phyloP scores from a whole-genome alignment of 768 basidiomycete species.

The Suillus bovinus region DNA sequence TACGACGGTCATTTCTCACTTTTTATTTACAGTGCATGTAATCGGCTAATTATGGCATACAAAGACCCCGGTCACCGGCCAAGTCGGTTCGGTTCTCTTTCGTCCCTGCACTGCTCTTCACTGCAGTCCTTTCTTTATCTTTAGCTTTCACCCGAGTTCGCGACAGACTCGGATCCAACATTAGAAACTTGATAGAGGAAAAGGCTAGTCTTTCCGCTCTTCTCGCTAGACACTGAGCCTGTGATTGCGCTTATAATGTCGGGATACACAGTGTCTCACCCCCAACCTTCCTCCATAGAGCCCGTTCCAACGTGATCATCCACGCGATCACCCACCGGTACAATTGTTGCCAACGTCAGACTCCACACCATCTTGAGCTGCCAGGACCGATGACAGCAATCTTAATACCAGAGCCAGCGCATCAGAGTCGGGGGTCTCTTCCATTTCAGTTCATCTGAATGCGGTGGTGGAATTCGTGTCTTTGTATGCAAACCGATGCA shows the following conservation, averaged over 20 bases:
- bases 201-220: neutral
- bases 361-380: neutral
- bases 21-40: constrained; percentile 20
- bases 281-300: too few species aligned
- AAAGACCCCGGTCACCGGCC: constrained; percentile 27
- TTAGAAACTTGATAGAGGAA: neutral
- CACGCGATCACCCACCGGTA: too few species aligned
- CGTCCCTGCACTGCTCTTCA: neutral
- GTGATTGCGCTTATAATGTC: too few species aligned
- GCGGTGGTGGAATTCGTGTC: neutral
- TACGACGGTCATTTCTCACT: constrained; percentile 27
- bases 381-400: too few species aligned
- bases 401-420: neutral
- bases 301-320: neutral
- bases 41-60: constrained; percentile 22
- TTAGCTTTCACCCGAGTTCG: neutral
- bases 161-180: neutral
- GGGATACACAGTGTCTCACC: too few species aligned
- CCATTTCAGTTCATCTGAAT: neutral
- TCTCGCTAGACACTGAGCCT: neutral
- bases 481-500: neutral
- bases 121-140: neutral
- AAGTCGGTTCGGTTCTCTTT: constrained; percentile 1
- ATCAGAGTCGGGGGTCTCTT: neutral
- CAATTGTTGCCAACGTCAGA: neutral